Evolutionary conservation across 1,284 basidiomycete species (phyloP).

Genomic region (Trametes sp.): DNA sequence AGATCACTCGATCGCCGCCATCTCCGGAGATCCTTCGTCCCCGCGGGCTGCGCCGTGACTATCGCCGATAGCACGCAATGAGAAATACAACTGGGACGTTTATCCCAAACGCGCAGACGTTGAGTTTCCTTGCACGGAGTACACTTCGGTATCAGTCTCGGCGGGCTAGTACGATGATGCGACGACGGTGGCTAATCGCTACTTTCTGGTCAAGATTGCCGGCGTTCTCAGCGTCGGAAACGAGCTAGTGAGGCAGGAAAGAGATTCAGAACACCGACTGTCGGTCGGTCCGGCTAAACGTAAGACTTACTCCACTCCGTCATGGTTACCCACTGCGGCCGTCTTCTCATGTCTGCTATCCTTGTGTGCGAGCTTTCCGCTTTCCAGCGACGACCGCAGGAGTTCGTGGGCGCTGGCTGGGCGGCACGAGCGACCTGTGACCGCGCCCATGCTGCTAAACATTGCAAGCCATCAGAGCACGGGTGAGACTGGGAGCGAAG

Average conservation of each 20-base stretch:
- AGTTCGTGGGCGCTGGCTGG: too few species aligned
- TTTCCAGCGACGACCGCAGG: too few species aligned
- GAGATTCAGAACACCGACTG: not conserved
- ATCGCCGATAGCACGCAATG: slow-evolving; percentile 24
- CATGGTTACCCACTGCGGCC: slow-evolving; percentile 13
- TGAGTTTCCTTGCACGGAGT: too few species aligned
- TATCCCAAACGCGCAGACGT: too few species aligned
- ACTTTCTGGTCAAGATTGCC: too few species aligned
- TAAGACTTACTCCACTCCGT: slow-evolving; percentile 13
- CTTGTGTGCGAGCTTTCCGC: not conserved
- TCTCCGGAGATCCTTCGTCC: slow-evolving; percentile 27
- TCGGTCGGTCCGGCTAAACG: slow-evolving; percentile 18
- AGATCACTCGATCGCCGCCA: slow-evolving; percentile 19
- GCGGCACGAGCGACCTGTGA: too few species aligned
- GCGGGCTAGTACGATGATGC: too few species aligned
- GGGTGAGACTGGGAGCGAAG: not conserved
- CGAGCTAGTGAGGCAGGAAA: not conserved
- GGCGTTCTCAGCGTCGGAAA: too few species aligned
- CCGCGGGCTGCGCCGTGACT: slow-evolving; percentile 24
- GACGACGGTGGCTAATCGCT: too few species aligned
- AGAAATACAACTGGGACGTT: too few species aligned
- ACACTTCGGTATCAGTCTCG: too few species aligned
- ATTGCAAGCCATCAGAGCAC: not conserved
- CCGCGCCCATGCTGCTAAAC: not conserved
- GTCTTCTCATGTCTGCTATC: not conserved